A percentile compares a stretch with the other conserved stretches of the same genome.
phyloP scores from a whole-genome alignment of 2,329 filamentous ascomycete genomes.

The Venturia pyrina region DNA sequence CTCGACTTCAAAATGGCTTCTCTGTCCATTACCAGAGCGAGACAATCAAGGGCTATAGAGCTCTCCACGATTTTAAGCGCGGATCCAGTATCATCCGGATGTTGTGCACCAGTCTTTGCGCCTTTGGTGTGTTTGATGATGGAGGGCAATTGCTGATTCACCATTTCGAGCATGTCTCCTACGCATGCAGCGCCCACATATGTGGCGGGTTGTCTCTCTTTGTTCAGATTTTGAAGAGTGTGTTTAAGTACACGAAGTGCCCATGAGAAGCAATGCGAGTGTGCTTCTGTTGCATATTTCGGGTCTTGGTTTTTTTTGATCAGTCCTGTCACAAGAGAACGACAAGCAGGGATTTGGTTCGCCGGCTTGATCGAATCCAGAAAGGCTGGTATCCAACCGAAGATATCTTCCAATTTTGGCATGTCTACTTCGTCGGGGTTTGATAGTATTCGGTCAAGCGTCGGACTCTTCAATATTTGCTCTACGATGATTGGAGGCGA shows the following conservation, averaged over 20 bases:
- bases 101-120: slow-evolving; percentile 19
- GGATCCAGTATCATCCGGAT: slow-evolving; percentile 31
- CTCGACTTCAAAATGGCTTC: slow-evolving; percentile 52
- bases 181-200: slow-evolving; percentile 32
- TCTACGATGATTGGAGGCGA: slow-evolving; percentile 75
- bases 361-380: slow-evolving; percentile 65
- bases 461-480: slow-evolving; percentile 65
- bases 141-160: slow-evolving; percentile 45
- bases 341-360: slow-evolving; percentile 69
- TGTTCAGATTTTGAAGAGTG: slow-evolving; percentile 24
- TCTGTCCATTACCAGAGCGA: slow-evolving; percentile 56
- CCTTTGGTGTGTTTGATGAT: slow-evolving; percentile 25
- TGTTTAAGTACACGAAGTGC: slow-evolving; percentile 25
- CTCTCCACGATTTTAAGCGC: slow-evolving; percentile 56
- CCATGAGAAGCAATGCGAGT: slow-evolving; percentile 9
- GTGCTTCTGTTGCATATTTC: slow-evolving; percentile 14
- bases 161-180: slow-evolving; percentile 53
- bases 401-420: slow-evolving; percentile 47
- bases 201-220: slow-evolving; percentile 22
- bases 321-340: slow-evolving; percentile 66
- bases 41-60: slow-evolving; percentile 60
- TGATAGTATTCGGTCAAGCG: slow-evolving; percentile 50
- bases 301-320: slow-evolving; percentile 54
- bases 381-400: slow-evolving; percentile 71
- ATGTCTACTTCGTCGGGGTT: slow-evolving; percentile 37